Conservation (phyloP, 257 asterid genomes). For the Ilex aquifolium region DNA sequence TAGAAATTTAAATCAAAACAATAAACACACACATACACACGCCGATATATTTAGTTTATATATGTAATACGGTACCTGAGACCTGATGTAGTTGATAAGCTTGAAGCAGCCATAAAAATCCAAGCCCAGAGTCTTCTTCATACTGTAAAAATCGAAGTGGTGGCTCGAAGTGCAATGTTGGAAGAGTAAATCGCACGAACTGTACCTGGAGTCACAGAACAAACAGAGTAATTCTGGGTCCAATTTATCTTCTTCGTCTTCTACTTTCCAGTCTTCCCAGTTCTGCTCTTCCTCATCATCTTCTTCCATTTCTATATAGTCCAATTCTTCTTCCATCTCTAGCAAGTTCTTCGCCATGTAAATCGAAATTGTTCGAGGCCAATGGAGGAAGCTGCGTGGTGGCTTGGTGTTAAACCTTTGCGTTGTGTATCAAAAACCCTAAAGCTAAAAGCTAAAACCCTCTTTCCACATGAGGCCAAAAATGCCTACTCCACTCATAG, state of each 20-base stretch:
- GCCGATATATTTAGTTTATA: neutral
- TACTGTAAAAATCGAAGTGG: slow-evolving; percentile 47
- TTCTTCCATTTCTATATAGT: slow-evolving; percentile 5
- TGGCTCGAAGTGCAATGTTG: slow-evolving; percentile 69
- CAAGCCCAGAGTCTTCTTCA: slow-evolving; percentile 34
- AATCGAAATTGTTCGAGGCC: too few relatives aligned
- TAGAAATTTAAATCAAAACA: too few relatives aligned
- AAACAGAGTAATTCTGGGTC: slow-evolving; percentile 44
- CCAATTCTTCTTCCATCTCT: slow-evolving; percentile 8
- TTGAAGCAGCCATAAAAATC: slow-evolving; percentile 77
- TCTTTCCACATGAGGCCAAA: too few relatives aligned
- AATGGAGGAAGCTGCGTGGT: neutral
- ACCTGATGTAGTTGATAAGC: slow-evolving; percentile 83
- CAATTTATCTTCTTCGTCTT: slow-evolving; percentile 17
- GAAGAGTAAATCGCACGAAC: slow-evolving; percentile 44
- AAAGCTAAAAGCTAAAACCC: too few relatives aligned
- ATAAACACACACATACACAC: too few relatives aligned
- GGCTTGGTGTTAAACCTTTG: slow-evolving; percentile 9
- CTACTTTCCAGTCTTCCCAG: slow-evolving; percentile 40
- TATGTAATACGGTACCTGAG: slow-evolving; percentile 44
- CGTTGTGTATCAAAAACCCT: too few relatives aligned
- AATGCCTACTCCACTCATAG: too few relatives aligned
- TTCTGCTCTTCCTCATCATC: slow-evolving; percentile 26
- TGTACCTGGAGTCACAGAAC: slow-evolving; percentile 55
- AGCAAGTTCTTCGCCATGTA: slow-evolving; percentile 16